A percentile compares a stretch with the other conserved stretches of the same genome.
Evolutionary conservation across 106 monocot genomes (phyloP).

Genomic region (Platanthera zijinensis): DNA sequence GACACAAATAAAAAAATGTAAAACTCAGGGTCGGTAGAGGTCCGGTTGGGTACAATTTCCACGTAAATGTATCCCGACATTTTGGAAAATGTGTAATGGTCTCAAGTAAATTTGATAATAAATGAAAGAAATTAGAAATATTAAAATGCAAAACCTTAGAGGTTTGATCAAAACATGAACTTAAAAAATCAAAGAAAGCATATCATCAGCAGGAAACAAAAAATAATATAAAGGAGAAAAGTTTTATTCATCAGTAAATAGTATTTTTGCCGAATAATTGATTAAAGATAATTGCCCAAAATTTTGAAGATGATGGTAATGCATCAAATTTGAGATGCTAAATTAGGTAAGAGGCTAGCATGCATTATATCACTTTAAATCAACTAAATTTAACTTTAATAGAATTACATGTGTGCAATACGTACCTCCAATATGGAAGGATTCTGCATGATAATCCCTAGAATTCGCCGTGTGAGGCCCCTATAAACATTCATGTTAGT

Average conservation of each 20-base stretch:
- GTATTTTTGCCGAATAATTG: neutral
- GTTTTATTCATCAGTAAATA: neutral
- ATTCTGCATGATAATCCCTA: constrained; percentile 87
- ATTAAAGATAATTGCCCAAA: neutral
- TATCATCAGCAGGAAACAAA: neutral
- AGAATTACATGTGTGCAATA: neutral
- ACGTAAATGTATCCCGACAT: no score
- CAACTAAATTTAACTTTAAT: neutral
- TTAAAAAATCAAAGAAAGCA: neutral
- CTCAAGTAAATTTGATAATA: no score
- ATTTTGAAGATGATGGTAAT: neutral
- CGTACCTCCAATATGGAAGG: constrained; percentile 91
- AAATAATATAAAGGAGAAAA: neutral
- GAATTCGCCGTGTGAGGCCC: constrained; percentile 63
- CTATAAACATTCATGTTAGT: constrained; percentile 56
- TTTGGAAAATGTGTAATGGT: no score
- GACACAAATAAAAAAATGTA: no score
- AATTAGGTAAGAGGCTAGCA: neutral
- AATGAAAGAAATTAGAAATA: no score
- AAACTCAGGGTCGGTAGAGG: no score
- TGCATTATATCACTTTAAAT: neutral
- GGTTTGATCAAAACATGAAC: neutral
- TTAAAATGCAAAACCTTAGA: neutral
- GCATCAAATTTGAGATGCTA: neutral
- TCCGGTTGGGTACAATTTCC: no score